Percentiles rank a stretch among this genome's conserved stretches.
These are phyloP conservation scores for Umbelopsis ramanniana DNA, from an alignment of 192 early-diverging fungal genomes.

Conservation along the genomic window DNA sequence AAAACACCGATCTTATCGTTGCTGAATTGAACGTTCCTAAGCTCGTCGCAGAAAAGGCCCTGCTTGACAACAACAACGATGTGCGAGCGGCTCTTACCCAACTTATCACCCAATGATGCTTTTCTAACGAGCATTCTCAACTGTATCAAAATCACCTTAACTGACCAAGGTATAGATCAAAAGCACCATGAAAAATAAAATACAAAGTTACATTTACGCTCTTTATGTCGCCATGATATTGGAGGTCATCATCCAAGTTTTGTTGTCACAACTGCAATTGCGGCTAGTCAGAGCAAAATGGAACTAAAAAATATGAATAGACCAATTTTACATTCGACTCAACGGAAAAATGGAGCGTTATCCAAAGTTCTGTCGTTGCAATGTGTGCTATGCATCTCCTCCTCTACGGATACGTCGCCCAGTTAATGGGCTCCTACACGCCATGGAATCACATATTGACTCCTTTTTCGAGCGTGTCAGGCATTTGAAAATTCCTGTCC, in stretches of 20 bases:
- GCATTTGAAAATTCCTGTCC: background rate
- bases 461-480: background rate
- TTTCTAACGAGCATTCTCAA: background rate
- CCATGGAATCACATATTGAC: background rate
- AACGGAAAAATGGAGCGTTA: too few species aligned
- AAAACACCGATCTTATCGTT: constrained; percentile 1
- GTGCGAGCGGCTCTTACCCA: constrained; percentile 17
- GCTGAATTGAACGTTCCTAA: constrained; percentile 13
- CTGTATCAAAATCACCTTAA: background rate
- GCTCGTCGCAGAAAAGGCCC: background rate
- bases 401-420: too few species aligned
- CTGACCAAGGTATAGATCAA: background rate
- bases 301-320: too few species aligned
- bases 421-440: too few species aligned
- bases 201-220: background rate
- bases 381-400: too few species aligned
- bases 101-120: constrained; percentile 10
- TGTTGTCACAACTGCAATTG: too few species aligned
- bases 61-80: constrained; percentile 18
- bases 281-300: too few species aligned
- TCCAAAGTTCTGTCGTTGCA: too few species aligned
- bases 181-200: background rate
- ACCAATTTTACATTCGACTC: too few species aligned
- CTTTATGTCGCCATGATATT: too few species aligned
- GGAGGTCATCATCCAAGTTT: too few species aligned